Percentiles rank a stretch among this genome's conserved stretches.
These are phyloP conservation scores for Aurinia saxatilis DNA, from an alignment of 345 rosid species.

Conservation along the genomic window DNA sequence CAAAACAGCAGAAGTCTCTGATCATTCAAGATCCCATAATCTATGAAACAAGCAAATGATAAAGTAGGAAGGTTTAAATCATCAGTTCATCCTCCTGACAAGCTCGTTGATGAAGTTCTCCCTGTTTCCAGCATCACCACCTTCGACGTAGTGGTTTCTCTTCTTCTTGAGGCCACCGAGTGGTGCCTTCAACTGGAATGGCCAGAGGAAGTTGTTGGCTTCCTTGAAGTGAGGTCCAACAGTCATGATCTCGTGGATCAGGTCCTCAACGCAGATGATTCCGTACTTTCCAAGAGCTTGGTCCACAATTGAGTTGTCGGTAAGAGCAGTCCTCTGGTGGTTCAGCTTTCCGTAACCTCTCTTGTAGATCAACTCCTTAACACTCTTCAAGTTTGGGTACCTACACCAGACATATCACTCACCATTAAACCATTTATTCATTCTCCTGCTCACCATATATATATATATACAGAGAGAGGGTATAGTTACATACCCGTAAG, in stretches of 20 bases:
- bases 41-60: no score
- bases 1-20: no score
- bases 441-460: no score
- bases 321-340: conserved; percentile 69
- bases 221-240: conserved; percentile 96
- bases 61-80: no score
- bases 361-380: conserved; percentile 77
- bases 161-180: conserved; percentile 80
- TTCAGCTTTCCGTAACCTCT: conserved; percentile 83
- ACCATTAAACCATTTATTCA: no score
- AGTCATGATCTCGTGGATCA: conserved; percentile 79
- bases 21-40: no score
- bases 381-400: conserved; percentile 80
- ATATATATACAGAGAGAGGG: no score
- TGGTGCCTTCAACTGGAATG: conserved; percentile 91
- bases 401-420: no score
- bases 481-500: conserved; percentile 56
- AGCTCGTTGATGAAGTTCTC: conserved; percentile 80
- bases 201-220: conserved; percentile 90
- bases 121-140: conserved; percentile 83
- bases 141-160: conserved; percentile 95
- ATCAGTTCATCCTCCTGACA: conserved; percentile 94
- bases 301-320: conserved; percentile 71
- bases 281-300: conserved; percentile 72
- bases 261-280: conserved; percentile 69